Percentiles rank a stretch among this genome's conserved stretches.
phyloP scores from a whole-genome alignment of 768 basidiomycete genomes.

The Suillus americanus region DNA sequence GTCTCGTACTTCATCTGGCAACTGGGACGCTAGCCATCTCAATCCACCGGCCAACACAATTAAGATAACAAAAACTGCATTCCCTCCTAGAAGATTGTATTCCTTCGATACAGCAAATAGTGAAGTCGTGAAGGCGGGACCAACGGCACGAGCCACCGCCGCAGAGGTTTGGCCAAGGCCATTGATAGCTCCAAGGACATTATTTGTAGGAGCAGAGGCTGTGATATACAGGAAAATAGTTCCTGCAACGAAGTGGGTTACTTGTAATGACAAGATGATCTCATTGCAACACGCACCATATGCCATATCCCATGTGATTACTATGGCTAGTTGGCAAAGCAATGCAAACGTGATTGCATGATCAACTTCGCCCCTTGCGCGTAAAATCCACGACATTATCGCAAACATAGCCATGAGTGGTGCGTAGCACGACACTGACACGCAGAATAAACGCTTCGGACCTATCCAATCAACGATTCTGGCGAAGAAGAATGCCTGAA shows the following conservation, averaged over 20 bases:
- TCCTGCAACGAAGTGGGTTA: constrained; percentile 31
- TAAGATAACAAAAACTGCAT: constrained; percentile 48
- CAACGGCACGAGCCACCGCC: constrained; percentile 47
- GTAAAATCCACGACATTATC: constrained; percentile 40
- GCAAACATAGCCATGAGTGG: constrained; percentile 45
- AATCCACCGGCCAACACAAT: constrained; percentile 27
- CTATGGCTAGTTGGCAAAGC: constrained; percentile 20
- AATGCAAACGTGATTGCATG: constrained; percentile 37
- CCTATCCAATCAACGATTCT: constrained; percentile 42
- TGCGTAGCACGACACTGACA: constrained; percentile 37
- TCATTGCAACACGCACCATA: constrained; percentile 34
- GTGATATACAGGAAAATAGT: constrained; percentile 55
- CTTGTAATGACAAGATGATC: background rate
- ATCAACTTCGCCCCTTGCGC: constrained; percentile 20
- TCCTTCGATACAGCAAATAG: constrained; percentile 53
- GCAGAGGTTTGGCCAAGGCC: constrained; percentile 53
- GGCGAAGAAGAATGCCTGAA: constrained; percentile 42
- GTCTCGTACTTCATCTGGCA: constrained; percentile 34
- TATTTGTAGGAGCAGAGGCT: constrained; percentile 49
- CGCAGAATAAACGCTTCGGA: constrained; percentile 39
- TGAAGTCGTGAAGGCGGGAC: constrained; percentile 48
- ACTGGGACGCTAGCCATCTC: constrained; percentile 23
- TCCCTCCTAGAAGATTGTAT: constrained; percentile 47
- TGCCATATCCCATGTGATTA: constrained; percentile 39
- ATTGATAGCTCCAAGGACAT: constrained; percentile 58